These are phyloP conservation scores for Cryptomeria japonica DNA, from an alignment of 75 land plant species.

Conservation along the genomic window DNA sequence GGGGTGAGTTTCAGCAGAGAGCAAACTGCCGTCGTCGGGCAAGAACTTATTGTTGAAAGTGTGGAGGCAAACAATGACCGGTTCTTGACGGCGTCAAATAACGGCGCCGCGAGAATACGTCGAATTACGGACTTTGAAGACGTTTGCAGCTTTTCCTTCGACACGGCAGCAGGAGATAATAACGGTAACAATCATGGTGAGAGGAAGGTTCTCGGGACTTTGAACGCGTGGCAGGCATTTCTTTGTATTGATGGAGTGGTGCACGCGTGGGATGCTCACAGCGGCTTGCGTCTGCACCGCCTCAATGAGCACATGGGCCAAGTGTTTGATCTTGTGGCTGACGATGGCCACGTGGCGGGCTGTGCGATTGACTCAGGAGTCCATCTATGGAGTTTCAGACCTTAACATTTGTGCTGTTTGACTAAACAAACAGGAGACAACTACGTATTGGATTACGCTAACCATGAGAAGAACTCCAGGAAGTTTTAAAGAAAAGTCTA, in stretches of 20 bases:
- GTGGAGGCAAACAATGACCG: background rate
- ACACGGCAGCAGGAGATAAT: background rate
- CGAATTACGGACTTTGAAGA: background rate
- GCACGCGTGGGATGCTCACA: constrained; percentile 16
- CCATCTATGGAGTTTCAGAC: constrained; percentile 15
- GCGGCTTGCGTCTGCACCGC: constrained; percentile 5
- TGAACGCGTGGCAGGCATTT: constrained; percentile 14
- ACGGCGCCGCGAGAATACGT: background rate
- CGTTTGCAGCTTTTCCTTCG: background rate
- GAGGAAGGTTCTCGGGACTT: background rate
- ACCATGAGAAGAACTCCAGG: too few species aligned
- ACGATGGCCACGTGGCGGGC: constrained; percentile 10
- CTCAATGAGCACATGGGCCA: constrained; percentile 10
- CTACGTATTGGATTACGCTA: too few species aligned
- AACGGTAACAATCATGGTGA: background rate
- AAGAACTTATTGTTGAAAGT: background rate
- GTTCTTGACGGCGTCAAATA: background rate
- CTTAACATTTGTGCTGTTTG: background rate
- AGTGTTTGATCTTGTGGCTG: constrained; percentile 13
- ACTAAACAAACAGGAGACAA: too few species aligned
- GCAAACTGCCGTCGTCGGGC: background rate
- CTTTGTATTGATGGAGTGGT: constrained; percentile 13
- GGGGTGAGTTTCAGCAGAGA: constrained; percentile 21
- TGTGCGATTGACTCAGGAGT: constrained; percentile 11
- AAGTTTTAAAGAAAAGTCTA: too few species aligned